phyloP scores from a whole-genome alignment of 2,329 filamentous ascomycete species.

The Rhynchosporium agropyri region DNA sequence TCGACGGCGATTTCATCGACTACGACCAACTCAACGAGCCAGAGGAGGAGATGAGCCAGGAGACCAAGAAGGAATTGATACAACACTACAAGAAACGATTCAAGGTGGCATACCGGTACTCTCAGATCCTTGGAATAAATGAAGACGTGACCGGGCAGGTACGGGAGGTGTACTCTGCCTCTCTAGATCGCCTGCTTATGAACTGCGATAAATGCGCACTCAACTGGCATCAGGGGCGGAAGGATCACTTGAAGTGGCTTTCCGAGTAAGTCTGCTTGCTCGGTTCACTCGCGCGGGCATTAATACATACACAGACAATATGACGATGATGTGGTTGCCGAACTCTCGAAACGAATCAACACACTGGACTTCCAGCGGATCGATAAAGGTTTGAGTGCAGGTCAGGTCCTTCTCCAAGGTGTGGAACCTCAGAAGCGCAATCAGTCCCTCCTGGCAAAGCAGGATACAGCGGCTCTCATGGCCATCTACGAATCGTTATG shows the following conservation, averaged over 20 bases:
- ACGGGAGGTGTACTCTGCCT: slow-evolving; percentile 59
- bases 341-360: slow-evolving; percentile 60
- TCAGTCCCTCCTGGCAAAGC: slow-evolving; percentile 37
- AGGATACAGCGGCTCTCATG: slow-evolving; percentile 65
- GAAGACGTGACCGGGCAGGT: slow-evolving; percentile 60
- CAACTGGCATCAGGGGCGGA: slow-evolving; percentile 73
- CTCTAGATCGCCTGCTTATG: slow-evolving; percentile 61
- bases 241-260: slow-evolving; percentile 62
- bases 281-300: slow-evolving; percentile 13
- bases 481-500: slow-evolving; percentile 88
- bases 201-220: slow-evolving; percentile 71
- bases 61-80: slow-evolving; percentile 57
- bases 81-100: slow-evolving; percentile 58
- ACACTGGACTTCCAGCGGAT: slow-evolving; percentile 64
- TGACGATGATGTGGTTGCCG: slow-evolving; percentile 53
- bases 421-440: slow-evolving; percentile 36
- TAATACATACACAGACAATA: slow-evolving; percentile 34
- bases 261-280: slow-evolving; percentile 53
- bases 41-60: slow-evolving; percentile 51
- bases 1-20: slow-evolving; percentile 63
- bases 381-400: slow-evolving; percentile 58
- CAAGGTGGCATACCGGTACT: slow-evolving; percentile 66
- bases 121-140: slow-evolving; percentile 69
- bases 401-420: slow-evolving; percentile 53
- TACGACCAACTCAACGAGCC: slow-evolving; percentile 59